Base-by-base conservation (phyloP, 2,329 filamentous ascomycete species). In the Gyromitra esculenta region DNA sequence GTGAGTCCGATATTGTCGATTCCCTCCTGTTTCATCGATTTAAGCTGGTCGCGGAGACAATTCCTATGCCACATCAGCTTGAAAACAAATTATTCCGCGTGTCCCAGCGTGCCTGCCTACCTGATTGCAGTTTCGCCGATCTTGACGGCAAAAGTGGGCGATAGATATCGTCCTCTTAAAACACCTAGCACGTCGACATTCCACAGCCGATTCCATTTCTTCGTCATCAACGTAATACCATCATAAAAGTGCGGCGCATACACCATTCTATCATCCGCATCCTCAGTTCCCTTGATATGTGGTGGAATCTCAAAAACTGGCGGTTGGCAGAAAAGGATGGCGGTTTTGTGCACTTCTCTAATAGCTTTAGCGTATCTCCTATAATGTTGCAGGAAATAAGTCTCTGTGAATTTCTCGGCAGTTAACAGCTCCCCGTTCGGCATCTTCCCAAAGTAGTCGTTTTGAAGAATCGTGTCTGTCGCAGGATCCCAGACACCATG, bases 221-320 rank as follows among this genome's bases (percentile, higher is more conserved):
- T 99, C 11, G 93, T 98, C 88, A 99, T 92, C 2, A 99, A 87
- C 0, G 96, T 99, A 72, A 99, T 91, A 9, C 96, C 96, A 81
- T 99, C 96, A 83, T 99, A 99, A 82, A 93, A 99, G 84, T 99
- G 96, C 1, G 94, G 93, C 8, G 96, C 91, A 83, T 97, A 98
- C 1, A 94, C 92, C 88, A 98, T 91, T 78, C 91, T 92, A 2
- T 90, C 90, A 80, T 99, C 94, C 81, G 98, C 94, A 82, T 98
- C 95, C 37, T 87, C 85, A 0, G 94, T 97, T 11, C 90, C 94
- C 83, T 96, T 97, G 82, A 98, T 91, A 57, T 87, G 86, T 0
- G 96, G 96, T 0, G 96, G 96, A 11, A 99, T 89, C 84, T 99
- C 96, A 80, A 97, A 88, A 0, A 96, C 94, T 0, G 95, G 93